A percentile compares a stretch with the other conserved stretches of the same genome.
Evolutionary conservation across 495 filamentous ascomycete genomes (phyloP).

Genomic region (Aspergillus sclerotioniger): DNA sequence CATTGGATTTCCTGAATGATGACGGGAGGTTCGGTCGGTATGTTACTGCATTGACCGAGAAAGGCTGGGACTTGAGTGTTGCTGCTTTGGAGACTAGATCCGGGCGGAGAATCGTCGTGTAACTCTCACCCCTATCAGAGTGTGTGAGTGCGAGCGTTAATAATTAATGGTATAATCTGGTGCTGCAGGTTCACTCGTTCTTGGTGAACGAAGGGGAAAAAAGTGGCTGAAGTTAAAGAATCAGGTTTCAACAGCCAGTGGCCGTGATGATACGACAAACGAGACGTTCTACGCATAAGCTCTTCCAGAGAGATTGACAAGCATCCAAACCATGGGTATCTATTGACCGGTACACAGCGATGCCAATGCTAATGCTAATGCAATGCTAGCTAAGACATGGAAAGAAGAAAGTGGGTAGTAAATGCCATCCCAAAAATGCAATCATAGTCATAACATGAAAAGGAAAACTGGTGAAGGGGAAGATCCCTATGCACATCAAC

Average conservation of each 20-base stretch:
- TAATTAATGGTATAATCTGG: background rate
- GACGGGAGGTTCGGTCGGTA: conserved; percentile 40
- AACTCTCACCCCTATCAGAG: background rate
- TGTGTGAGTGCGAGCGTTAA: background rate
- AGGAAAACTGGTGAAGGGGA: background rate
- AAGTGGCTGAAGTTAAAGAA: too few species aligned
- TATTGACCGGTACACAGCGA: conserved; percentile 9
- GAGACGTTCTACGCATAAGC: background rate
- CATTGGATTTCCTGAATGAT: conserved; percentile 33
- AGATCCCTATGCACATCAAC: conserved; percentile 1
- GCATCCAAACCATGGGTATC: conserved; percentile 21
- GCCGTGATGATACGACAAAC: background rate
- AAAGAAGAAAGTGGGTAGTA: background rate
- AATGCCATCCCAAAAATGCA: conserved; percentile 1
- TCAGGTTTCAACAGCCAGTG: background rate
- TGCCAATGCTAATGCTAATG: conserved; percentile 17
- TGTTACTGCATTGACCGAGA: conserved; percentile 36
- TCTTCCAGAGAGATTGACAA: background rate
- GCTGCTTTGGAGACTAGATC: conserved; percentile 58
- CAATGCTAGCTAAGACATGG: background rate
- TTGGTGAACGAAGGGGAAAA: too few species aligned
- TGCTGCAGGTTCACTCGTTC: too few species aligned
- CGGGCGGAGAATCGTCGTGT: conserved; percentile 34
- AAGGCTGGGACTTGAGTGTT: conserved; percentile 60
- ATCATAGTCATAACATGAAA: background rate